A percentile compares a stretch with the other conserved stretches of the same genome.
Conservation (phyloP, 192 early-diverging fungal species). For the Linnemannia zychae region DNA sequence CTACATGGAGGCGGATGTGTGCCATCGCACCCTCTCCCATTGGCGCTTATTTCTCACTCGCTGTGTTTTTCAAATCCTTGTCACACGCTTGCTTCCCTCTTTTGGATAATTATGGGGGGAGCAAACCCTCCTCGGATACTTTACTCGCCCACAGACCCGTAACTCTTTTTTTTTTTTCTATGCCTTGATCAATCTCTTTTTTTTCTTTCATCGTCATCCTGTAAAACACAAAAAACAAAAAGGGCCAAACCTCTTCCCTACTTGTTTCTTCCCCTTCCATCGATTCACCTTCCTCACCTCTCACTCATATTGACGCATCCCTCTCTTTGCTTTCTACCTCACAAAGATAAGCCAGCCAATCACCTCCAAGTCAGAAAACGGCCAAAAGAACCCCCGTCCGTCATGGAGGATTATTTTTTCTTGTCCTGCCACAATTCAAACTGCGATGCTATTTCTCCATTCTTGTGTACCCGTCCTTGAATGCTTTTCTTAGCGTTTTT, state of each 20-base stretch:
- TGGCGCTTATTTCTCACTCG: not conserved
- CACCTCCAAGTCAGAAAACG: not conserved
- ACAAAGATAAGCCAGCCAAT: not conserved
- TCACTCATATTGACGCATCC: slow-evolving; percentile 3
- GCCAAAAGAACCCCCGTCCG: slow-evolving; percentile 1
- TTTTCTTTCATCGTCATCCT: not conserved
- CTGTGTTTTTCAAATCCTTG: not conserved
- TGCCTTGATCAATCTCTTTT: not conserved
- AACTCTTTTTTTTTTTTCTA: not conserved
- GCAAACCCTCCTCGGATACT: not conserved
- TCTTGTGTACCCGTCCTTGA: not conserved
- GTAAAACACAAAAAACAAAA: not conserved
- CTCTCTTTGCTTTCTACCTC: not conserved
- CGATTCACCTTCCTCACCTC: not conserved
- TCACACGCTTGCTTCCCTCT: not conserved
- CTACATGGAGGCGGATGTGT: not conserved
- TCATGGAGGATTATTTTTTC: not conserved
- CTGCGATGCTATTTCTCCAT: not conserved
- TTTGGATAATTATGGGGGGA: not conserved
- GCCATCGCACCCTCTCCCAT: not conserved
- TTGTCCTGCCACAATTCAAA: no score
- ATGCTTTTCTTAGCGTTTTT: not conserved
- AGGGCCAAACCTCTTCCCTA: not conserved
- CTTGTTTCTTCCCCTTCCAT: not conserved
- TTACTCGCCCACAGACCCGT: not conserved